Percentiles rank a stretch among this genome's conserved stretches.
phyloP scores from a whole-genome alignment of 2,329 filamentous ascomycete genomes.

The Trichoderma sp. region DNA sequence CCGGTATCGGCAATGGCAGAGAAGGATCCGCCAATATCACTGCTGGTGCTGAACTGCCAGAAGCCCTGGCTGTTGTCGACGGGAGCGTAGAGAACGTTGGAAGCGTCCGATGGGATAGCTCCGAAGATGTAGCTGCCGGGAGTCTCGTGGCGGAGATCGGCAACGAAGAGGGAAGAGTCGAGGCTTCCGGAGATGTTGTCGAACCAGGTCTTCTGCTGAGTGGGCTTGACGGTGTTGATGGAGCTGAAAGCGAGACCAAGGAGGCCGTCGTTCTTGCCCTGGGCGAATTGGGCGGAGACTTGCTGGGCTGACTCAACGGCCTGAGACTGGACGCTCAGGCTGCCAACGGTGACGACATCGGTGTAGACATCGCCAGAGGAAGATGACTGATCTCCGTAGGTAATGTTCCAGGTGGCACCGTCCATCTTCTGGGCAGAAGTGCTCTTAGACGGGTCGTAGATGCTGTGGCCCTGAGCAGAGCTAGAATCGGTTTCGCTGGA shows the following conservation, averaged over 20 bases:
- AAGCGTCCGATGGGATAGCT: slow-evolving; percentile 61
- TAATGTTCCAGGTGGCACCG: slow-evolving; percentile 48
- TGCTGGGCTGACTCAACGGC: slow-evolving; percentile 49
- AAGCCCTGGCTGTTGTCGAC: slow-evolving; percentile 66
- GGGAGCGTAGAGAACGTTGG: slow-evolving; percentile 63
- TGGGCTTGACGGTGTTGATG: slow-evolving; percentile 49
- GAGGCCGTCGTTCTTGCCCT: slow-evolving; percentile 49
- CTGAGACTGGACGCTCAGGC: slow-evolving; percentile 45
- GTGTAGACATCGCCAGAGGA: slow-evolving; percentile 50
- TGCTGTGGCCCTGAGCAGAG: slow-evolving; percentile 45
- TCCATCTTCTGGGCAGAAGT: slow-evolving; percentile 43
- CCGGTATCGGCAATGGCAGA: slow-evolving; percentile 60
- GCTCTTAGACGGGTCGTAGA: slow-evolving; percentile 46
- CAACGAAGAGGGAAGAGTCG: slow-evolving; percentile 62
- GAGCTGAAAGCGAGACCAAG: slow-evolving; percentile 50
- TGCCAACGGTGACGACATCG: slow-evolving; percentile 49
- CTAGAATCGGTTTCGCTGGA: slow-evolving; percentile 47
- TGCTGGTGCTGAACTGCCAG: slow-evolving; percentile 53
- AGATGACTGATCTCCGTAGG: slow-evolving; percentile 50
- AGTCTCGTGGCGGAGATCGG: slow-evolving; percentile 59
- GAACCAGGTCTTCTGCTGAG: slow-evolving; percentile 50
- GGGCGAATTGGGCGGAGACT: slow-evolving; percentile 47
- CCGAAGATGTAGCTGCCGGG: slow-evolving; percentile 74
- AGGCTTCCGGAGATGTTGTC: slow-evolving; percentile 38
- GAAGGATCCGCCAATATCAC: slow-evolving; percentile 36